Base-by-base conservation (phyloP, 1,284 basidiomycete species). In the Microbotryum violaceum region DNA sequence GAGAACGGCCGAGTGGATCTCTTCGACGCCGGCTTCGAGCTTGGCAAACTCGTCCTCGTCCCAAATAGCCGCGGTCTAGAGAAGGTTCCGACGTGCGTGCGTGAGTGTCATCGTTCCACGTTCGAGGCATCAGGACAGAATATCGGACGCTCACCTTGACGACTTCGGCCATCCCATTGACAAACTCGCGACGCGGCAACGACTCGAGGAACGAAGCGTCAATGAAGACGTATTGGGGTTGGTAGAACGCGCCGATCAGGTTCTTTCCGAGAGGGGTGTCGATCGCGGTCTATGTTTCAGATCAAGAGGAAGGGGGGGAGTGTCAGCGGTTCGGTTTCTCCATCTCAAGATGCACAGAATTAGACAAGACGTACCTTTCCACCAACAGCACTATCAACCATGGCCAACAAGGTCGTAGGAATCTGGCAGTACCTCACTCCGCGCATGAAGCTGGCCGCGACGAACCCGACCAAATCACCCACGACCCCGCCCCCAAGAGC, bases 111-210 rank as follows among this genome's bases (percentile, higher is more conserved):
- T 14, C 37, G 37, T 16, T 42, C 16, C 16, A 5, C 45, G 57
- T 47, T 56, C 29, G 47, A 46, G 55, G 20, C 54, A 31, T 8
- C 27, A 27, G 21, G 63, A 57, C 21, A 27, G 7, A 9, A 16
- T n/a, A 37, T 18, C 44, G 55, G 18, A 31, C 6, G 75, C 78
- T 69, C 62, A 89, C 91, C 83, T 97, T 98, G 76, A 98, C 85
- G 5, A 97, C 89, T 76, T 99, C 94, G 2, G 96, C 93, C 90
- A 99, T 97, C 52, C 94, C 94, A 74, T 98, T 98, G 49, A 90
- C 89, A 70, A 97, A 93, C 75, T 98, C 96, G 64, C 96, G 82
- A 49, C 85, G 78, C 0, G 93, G 93, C 6, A 99, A 85, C 2
- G 91, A 94, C 70, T 91, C 89, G 64, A 99, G 83, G 80, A 96